Evolutionary conservation across 2,329 filamentous ascomycete genomes (phyloP).

Genomic region (Berkeleyomyces basicola): DNA sequence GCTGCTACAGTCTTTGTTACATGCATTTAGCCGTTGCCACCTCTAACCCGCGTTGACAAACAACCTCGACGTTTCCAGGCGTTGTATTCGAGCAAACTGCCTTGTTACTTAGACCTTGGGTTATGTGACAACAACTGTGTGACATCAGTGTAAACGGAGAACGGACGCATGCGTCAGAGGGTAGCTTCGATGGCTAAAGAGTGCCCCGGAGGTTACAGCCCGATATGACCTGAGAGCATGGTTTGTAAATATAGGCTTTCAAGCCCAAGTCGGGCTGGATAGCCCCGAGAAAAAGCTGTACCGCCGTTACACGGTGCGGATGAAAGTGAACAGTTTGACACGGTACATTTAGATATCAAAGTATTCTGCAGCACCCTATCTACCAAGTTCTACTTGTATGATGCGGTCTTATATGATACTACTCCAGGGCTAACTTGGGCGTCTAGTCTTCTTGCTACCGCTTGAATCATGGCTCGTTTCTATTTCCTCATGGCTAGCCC

Average conservation of each 20-base stretch:
- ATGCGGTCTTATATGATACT: no score
- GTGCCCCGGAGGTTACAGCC: background rate
- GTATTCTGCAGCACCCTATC: no score
- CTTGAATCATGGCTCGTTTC: no score
- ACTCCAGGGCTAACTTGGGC: no score
- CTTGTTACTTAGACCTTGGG: background rate
- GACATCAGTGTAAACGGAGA: background rate
- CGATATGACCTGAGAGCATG: background rate
- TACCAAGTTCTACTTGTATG: no score
- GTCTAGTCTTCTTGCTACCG: no score
- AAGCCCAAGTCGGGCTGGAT: no score
- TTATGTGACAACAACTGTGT: background rate
- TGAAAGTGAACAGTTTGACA: no score
- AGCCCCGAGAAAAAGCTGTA: no score
- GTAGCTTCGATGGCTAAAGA: background rate
- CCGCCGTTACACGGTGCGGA: no score
- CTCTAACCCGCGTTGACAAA: background rate
- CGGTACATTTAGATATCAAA: no score
- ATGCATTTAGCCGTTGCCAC: background rate
- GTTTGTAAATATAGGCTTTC: background rate
- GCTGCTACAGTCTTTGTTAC: background rate
- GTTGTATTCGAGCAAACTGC: background rate
- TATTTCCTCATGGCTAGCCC: no score
- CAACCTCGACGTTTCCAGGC: background rate
- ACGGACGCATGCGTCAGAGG: background rate